Conservation (phyloP, 352 stramenopile species). For the Globisporangium middletonii region DNA sequence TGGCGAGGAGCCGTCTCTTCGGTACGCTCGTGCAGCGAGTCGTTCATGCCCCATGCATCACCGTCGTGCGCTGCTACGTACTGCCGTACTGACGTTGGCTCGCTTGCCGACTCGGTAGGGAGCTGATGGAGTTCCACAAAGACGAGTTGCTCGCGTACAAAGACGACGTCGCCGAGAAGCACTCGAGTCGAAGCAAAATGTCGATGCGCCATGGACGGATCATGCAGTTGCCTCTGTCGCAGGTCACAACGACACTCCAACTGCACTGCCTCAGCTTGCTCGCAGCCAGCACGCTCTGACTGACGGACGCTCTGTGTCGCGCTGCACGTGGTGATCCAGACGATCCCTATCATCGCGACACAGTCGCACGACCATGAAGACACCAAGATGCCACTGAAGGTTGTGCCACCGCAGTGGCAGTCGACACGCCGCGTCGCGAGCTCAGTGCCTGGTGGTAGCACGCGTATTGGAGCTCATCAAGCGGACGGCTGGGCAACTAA, state of each 20-base stretch:
- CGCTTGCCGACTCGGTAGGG: conserved; percentile 14
- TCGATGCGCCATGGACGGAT: conserved; percentile 3
- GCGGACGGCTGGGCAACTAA: background rate
- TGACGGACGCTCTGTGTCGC: too few relatives aligned
- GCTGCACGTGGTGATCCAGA: too few relatives aligned
- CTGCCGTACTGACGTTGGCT: background rate
- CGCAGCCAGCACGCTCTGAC: too few relatives aligned
- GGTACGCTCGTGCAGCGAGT: conserved; percentile 12
- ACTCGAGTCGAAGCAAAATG: background rate
- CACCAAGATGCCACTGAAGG: conserved; percentile 6
- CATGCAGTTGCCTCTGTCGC: conserved; percentile 15
- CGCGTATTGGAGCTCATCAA: background rate
- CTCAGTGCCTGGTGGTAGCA: conserved; percentile 1
- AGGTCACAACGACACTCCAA: background rate
- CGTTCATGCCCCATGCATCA: background rate
- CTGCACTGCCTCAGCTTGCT: too few relatives aligned
- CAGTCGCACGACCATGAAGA: background rate
- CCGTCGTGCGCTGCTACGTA: background rate
- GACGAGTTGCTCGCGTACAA: conserved; percentile 67
- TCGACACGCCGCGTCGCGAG: conserved; percentile 41
- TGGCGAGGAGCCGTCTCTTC: conserved; percentile 35
- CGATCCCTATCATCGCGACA: background rate
- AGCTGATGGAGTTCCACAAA: conserved; percentile 69
- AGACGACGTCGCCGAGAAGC: conserved; percentile 14
- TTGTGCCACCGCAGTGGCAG: conserved; percentile 45